phyloP scores from a whole-genome alignment of 75 land plant genomes.

The Pinus tabuliformis region DNA sequence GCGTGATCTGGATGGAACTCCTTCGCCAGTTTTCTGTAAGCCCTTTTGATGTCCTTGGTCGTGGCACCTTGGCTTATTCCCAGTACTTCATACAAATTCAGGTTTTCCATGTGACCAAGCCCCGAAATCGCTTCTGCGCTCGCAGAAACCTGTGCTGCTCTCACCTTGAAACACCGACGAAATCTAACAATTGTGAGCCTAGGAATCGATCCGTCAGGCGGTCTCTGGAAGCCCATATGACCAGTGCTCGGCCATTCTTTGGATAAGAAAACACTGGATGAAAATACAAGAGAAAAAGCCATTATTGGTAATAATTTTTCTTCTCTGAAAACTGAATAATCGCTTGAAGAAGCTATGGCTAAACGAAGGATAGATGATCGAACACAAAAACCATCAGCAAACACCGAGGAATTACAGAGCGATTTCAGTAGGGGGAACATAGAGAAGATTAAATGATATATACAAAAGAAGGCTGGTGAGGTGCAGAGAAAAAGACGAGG shows the following conservation, averaged over 20 bases:
- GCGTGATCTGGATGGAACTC: slow-evolving; percentile 15
- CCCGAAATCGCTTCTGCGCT: not conserved
- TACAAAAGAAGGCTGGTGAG: too few species aligned
- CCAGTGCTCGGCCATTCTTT: too few species aligned
- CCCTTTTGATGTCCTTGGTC: slow-evolving; percentile 20
- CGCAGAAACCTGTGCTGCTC: not conserved
- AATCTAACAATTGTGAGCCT: not conserved
- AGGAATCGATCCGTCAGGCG: not conserved
- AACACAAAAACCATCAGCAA: too few species aligned
- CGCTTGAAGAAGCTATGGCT: too few species aligned
- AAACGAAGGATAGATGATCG: too few species aligned
- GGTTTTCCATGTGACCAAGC: not conserved
- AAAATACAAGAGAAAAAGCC: not conserved
- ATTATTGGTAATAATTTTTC: too few species aligned
- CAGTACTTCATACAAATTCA: slow-evolving; percentile 27
- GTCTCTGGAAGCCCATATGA: too few species aligned
- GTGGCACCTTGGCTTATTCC: slow-evolving; percentile 23
- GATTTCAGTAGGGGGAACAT: too few species aligned
- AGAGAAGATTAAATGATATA: too few species aligned
- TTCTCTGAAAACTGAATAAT: too few species aligned
- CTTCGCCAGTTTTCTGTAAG: slow-evolving; percentile 14
- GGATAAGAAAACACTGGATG: not conserved
- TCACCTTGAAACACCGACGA: not conserved
- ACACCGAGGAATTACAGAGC: too few species aligned
- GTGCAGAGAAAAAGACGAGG: too few species aligned